Conservation (phyloP, 169 alveolate genomes). For the Plasmodium chabaudi region DNA sequence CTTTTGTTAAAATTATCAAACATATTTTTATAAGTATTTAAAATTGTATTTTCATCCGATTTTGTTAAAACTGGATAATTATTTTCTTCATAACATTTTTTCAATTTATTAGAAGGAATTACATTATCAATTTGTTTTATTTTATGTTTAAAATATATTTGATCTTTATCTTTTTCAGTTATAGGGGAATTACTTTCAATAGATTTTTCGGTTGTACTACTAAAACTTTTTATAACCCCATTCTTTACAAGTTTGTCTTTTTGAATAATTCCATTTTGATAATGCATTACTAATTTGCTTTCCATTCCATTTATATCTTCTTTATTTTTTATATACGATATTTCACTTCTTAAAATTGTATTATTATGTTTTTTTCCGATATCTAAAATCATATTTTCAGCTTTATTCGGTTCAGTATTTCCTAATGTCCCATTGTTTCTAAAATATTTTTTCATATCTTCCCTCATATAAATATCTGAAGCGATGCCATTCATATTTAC, state of each 20-base stretch:
- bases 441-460: conserved; percentile 6
- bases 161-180: conserved; percentile 4
- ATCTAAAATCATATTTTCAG: not conserved
- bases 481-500: not conserved
- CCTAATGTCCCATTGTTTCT: not conserved
- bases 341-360: not conserved
- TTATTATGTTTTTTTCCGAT: not conserved
- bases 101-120: conserved; percentile 12
- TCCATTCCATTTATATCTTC: not conserved
- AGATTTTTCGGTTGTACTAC: not conserved
- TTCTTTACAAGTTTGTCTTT: not conserved
- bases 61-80: conserved; percentile 7
- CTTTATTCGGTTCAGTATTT: not conserved
- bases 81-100: not conserved
- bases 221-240: not conserved
- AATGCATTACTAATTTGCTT: not conserved
- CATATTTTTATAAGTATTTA: conserved; percentile 4
- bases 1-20: not conserved
- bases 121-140: not conserved
- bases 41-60: conserved; percentile 9
- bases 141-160: not conserved
- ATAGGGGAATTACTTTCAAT: too few species aligned
- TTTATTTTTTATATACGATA: conserved; percentile 9
- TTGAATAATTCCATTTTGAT: not conserved
- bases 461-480: conserved; percentile 4